Base-by-base conservation (phyloP, 192 early-diverging fungal genomes). In the Ambispora gerdemannii region DNA sequence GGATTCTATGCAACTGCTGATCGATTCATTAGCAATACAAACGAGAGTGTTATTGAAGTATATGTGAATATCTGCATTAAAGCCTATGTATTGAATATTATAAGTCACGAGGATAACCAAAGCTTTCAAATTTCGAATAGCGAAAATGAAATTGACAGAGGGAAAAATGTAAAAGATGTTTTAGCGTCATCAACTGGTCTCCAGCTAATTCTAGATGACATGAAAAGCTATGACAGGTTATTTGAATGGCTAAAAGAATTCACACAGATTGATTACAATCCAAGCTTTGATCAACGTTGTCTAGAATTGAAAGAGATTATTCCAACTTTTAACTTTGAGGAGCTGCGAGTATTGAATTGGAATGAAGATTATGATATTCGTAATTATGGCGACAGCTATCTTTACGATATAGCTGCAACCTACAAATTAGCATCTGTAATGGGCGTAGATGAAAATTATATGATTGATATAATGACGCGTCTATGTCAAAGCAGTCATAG, bases 361-460 rank as follows among this genome's bases (percentile, higher is more conserved):
- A 63, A 62, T 68, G 72, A 76, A 31, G 69, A 61, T 6, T 49
- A 38, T 32, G 69, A 75, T 13, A 22, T 73, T 43, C 69, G 75
- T 25, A 63, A 74, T 30, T 80, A 76, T 72, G 78, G 78, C 7
- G 62, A 71, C 10, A 67, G 70, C 17, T 80, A 70, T 35, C 51
- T 74, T 10, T 80, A 80, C 60, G 75, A 73, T 76, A 72, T 55
- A 31, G 68, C 25, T 80, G 73, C 64, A 70, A 64, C 71, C 4
- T 38, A 59, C n/a, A 34, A 35, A 35, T 53, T 53, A 34, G 50
- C 38, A 43, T 43, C 38, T 10, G 38, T 15, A 43, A 43, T 67
- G 13, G 17, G 27, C n/a, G 38, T 32, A 7, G 17, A 13, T 17
- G 30, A 34, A n/a, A 17, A 34, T n/a, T 33, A 53, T 52, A 19